Conservation (phyloP, 176 grass and related monocot species). For the Oryza longistaminata region DNA sequence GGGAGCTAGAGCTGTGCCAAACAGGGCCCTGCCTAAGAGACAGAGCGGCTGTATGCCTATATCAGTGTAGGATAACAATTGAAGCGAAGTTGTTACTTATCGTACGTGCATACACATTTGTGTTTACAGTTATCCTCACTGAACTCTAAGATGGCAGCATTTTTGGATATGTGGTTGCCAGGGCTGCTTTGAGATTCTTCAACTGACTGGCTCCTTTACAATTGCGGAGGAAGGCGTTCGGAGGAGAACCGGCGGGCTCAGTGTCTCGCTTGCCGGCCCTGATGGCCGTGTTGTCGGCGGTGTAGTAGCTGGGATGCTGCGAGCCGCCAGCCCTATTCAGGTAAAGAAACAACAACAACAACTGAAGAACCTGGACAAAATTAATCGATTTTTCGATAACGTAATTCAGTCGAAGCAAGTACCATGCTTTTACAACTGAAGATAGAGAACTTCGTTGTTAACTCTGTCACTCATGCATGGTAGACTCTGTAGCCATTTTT, state of each 20-base stretch:
- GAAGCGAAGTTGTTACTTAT: not conserved
- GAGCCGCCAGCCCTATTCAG: slow-evolving; percentile 95
- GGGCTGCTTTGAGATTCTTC: slow-evolving; percentile 92
- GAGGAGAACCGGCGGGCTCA: slow-evolving; percentile 82
- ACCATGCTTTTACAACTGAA: not conserved
- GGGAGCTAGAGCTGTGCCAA: too few species aligned
- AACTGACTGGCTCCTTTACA: slow-evolving; percentile 82
- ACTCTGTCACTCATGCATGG: not conserved
- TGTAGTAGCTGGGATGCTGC: slow-evolving; percentile 73
- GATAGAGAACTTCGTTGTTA: not conserved
- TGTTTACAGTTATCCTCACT: not conserved
- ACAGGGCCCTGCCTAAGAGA: not conserved
- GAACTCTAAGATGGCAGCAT: not conserved
- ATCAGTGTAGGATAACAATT: not conserved
- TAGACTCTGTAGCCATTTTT: not conserved
- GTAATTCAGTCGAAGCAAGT: not conserved
- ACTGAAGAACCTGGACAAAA: not conserved
- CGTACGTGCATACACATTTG: not conserved
- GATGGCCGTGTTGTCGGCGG: slow-evolving; percentile 90
- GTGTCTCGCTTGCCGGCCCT: slow-evolving; percentile 84
- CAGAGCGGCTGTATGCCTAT: too few species aligned
- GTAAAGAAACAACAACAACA: slow-evolving; percentile 27
- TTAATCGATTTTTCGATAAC: not conserved
- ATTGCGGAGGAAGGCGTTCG: slow-evolving; percentile 68
- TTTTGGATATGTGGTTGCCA: slow-evolving; percentile 32